Percentiles rank a stretch among this genome's conserved stretches.
Evolutionary conservation across 2,329 filamentous ascomycete genomes (phyloP).

Genomic region (Arachnomyces sp.): DNA sequence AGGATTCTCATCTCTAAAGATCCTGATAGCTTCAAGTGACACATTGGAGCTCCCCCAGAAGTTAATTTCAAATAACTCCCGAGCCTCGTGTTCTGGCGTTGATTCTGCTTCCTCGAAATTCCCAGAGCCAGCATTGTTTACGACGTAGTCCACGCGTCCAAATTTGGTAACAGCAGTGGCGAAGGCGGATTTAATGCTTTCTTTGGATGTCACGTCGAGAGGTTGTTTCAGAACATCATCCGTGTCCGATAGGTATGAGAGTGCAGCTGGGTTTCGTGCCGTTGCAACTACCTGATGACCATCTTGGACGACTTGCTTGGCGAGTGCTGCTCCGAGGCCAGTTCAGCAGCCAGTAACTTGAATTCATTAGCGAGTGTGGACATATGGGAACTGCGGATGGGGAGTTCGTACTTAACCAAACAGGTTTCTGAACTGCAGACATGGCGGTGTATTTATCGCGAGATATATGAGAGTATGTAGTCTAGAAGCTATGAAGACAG

Average conservation of each 20-base stretch:
- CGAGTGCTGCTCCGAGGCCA: slow-evolving; percentile 38
- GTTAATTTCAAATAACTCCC: slow-evolving; percentile 52
- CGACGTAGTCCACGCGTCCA: slow-evolving; percentile 49
- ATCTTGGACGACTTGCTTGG: slow-evolving; percentile 16
- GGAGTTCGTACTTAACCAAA: too few species aligned
- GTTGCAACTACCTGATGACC: slow-evolving; percentile 33
- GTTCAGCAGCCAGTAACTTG: slow-evolving; percentile 42
- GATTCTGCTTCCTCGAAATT: slow-evolving; percentile 48
- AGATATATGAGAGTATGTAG: too few species aligned
- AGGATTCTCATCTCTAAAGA: slow-evolving; percentile 18
- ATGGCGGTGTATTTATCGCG: too few species aligned
- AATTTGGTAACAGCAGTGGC: slow-evolving; percentile 39
- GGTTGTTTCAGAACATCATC: slow-evolving; percentile 34
- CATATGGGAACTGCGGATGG: too few species aligned
- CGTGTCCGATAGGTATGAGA: slow-evolving; percentile 23
- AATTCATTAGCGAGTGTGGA: too few species aligned
- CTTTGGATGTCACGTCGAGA: slow-evolving; percentile 39
- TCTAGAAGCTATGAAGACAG: too few species aligned
- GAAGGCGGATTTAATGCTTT: slow-evolving; percentile 28
- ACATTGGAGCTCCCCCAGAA: slow-evolving; percentile 52
- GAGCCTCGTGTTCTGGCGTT: slow-evolving; percentile 41
- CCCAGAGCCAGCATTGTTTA: slow-evolving; percentile 58
- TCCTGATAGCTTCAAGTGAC: slow-evolving; percentile 28
- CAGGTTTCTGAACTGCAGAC: too few species aligned
- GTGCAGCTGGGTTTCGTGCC: slow-evolving; percentile 38